Evolutionary conservation across 306 rosid genomes (phyloP).

Genomic region (Castanopsis chinensis): DNA sequence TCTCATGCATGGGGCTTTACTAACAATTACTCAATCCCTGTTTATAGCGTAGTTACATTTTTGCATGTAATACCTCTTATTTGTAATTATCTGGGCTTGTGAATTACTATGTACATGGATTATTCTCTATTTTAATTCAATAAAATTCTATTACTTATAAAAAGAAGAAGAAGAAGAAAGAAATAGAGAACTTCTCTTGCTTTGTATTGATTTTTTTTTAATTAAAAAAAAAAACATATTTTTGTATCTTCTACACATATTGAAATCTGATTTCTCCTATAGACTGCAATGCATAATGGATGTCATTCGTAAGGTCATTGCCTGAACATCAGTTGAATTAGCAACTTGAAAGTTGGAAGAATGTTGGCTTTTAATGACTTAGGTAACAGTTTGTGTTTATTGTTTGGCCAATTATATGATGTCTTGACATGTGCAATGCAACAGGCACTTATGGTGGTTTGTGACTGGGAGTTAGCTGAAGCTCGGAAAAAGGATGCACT

Average conservation of each 20-base stretch:
- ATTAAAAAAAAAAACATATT: too few relatives aligned
- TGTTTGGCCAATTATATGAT: constrained; percentile 10
- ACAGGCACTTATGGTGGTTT: constrained; percentile 89
- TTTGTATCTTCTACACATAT: not conserved
- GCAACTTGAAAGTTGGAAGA: not conserved
- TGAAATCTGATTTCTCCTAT: not conserved
- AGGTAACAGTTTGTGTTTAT: constrained; percentile 5
- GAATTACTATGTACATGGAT: too few relatives aligned
- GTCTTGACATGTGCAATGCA: constrained; percentile 22
- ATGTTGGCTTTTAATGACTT: constrained; percentile 7
- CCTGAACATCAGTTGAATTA: constrained; percentile 9
- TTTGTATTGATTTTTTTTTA: too few relatives aligned
- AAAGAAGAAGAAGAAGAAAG: too few relatives aligned
- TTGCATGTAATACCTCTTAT: too few relatives aligned
- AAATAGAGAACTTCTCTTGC: not conserved
- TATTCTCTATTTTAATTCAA: too few relatives aligned
- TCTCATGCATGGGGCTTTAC: too few relatives aligned
- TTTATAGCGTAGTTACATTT: too few relatives aligned
- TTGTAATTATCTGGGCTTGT: too few relatives aligned
- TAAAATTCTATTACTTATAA: too few relatives aligned
- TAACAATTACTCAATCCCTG: too few relatives aligned
- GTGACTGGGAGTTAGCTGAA: constrained; percentile 96
- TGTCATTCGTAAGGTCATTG: not conserved
- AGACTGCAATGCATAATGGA: not conserved
- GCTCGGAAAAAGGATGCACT: constrained; percentile 86